These are phyloP conservation scores for Ustilago sp. DNA, from an alignment of 1,284 basidiomycete species.

Conservation along the genomic window DNA sequence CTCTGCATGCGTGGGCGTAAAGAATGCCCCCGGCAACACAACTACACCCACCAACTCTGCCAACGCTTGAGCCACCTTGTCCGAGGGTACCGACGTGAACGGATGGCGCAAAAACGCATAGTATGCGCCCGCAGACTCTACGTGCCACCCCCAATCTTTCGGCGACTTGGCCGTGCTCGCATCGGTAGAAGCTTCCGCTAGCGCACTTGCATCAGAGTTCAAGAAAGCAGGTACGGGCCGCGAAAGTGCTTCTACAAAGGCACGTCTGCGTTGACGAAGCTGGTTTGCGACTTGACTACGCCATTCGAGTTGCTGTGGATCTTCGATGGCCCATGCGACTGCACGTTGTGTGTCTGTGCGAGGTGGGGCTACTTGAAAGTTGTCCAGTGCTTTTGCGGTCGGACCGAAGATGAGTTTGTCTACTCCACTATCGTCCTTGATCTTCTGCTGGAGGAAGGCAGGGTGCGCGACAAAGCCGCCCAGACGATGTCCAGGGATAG, in stretches of 20 bases:
- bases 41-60: conserved; percentile 59
- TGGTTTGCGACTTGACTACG: conserved; percentile 72
- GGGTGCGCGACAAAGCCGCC: conserved; percentile 81
- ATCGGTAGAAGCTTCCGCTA: conserved; percentile 1
- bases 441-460: conserved; percentile 71
- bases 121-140: conserved; percentile 66
- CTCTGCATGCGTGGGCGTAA: conserved; percentile 28
- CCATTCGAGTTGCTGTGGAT: conserved; percentile 71
- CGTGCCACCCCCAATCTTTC: conserved; percentile 63
- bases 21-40: conserved; percentile 52
- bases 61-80: conserved; percentile 51
- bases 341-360: conserved; percentile 50
- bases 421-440: conserved; percentile 28
- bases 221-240: conserved; percentile 23
- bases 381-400: conserved; percentile 79
- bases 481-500: conserved; percentile 85
- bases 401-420: conserved; percentile 66
- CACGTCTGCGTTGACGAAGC: conserved; percentile 74
- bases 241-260: conserved; percentile 74
- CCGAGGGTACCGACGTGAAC: conserved; percentile 32
- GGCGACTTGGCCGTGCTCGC: conserved; percentile 26
- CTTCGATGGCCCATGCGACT: conserved; percentile 59
- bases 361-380: conserved; percentile 72
- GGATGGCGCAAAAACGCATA: conserved; percentile 67
- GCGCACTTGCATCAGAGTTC: conserved; percentile 27